Conservation (phyloP, 2,329 filamentous ascomycete genomes). For the Ophiognomonia clavigignenti-juglandacearum region DNA sequence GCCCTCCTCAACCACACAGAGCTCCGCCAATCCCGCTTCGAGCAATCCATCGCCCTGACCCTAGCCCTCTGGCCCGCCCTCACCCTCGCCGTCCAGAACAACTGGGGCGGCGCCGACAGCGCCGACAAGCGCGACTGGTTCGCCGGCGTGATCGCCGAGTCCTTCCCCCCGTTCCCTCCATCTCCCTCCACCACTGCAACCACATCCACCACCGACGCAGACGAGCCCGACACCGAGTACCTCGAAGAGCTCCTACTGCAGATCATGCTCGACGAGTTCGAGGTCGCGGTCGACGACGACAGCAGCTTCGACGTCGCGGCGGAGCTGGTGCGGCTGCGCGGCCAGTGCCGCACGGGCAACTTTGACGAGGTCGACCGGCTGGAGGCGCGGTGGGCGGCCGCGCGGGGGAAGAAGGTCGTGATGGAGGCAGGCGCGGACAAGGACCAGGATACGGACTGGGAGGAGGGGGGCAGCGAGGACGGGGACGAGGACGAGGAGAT, state of each 20-base stretch:
- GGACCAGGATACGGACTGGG: constrained; percentile 57
- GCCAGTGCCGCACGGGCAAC: constrained; percentile 59
- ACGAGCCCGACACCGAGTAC: constrained; percentile 65
- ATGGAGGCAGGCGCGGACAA: constrained; percentile 51
- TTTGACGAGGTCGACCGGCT: constrained; percentile 61
- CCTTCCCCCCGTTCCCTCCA: constrained; percentile 63
- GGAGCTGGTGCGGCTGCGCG: constrained; percentile 64
- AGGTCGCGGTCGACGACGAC: constrained; percentile 87
- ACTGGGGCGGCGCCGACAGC: constrained; percentile 81
- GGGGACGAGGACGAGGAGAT: constrained; percentile 53
- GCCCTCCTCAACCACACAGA: constrained; percentile 30
- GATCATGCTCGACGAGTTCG: constrained; percentile 94
- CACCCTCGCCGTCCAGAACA: constrained; percentile 77
- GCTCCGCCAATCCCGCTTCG: constrained; percentile 63
- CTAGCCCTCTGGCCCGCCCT: constrained; percentile 87
- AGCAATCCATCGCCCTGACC: constrained; percentile 78
- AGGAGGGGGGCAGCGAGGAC: constrained; percentile 47
- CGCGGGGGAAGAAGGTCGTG: constrained; percentile 53
- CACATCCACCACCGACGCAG: constrained; percentile 20
- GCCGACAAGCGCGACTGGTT: constrained; percentile 95
- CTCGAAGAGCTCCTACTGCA: constrained; percentile 82
- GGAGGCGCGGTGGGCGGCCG: constrained; percentile 57
- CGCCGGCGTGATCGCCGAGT: constrained; percentile 77
- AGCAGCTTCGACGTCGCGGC: constrained; percentile 70
- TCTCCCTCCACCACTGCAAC: constrained; percentile 22